Evolutionary conservation across 805 yeast species (phyloP).

Genomic region (Pichia cephalocereana): DNA sequence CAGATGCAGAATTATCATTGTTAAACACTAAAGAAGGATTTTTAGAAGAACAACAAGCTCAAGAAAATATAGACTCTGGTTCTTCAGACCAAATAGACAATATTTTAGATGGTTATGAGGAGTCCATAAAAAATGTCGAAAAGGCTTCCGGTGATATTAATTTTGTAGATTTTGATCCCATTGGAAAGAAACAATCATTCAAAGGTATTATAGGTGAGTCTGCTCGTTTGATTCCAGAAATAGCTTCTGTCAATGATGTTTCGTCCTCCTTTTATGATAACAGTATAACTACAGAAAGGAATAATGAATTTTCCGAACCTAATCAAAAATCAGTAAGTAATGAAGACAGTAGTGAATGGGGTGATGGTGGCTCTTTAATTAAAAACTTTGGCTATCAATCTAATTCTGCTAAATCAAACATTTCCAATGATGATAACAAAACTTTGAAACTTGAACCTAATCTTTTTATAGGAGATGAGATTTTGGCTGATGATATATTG

Average conservation of each 20-base stretch:
- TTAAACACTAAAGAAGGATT: no score
- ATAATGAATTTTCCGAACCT: neutral
- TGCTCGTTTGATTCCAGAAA: neutral
- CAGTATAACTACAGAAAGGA: neutral
- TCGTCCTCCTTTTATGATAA: neutral
- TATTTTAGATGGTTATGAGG: no score
- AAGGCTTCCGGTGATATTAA: no score
- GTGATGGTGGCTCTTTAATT: constrained; percentile 16
- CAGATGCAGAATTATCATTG: no score
- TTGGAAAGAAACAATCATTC: neutral
- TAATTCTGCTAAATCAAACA: constrained; percentile 1
- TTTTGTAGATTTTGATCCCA: neutral
- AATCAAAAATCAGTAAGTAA: no score
- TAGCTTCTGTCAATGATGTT: neutral
- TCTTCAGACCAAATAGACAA: no score
- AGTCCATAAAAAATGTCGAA: neutral
- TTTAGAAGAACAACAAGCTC: no score
- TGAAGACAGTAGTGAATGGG: constrained; percentile 13
- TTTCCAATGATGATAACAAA: neutral
- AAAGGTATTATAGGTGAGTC: neutral
- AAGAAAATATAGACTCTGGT: no score
- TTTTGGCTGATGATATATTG: no score
- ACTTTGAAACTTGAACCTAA: neutral
- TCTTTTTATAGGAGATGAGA: no score
- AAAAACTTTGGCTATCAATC: constrained; percentile 18